phyloP scores from a whole-genome alignment of 164 flowering plant species.

The Magnolia sinica region DNA sequence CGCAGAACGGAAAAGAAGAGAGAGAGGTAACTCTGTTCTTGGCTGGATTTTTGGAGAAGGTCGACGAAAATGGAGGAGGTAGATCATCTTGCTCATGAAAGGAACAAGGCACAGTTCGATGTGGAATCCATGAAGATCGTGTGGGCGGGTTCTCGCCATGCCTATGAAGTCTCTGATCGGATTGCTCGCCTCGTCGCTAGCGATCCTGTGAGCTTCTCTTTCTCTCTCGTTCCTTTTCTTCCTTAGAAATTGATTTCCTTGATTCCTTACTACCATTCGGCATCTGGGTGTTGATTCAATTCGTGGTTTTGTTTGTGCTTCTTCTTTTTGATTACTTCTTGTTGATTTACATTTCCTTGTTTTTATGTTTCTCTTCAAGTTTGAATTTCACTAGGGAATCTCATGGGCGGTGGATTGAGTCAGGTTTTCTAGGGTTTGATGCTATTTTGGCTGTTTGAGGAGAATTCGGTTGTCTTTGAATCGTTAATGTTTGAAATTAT shows the following conservation, averaged over 20 bases:
- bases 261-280: background rate
- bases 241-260: background rate
- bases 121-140: constrained; percentile 90
- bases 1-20: background rate
- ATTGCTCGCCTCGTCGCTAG: constrained; percentile 80
- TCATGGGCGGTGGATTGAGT: background rate
- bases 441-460: too few species aligned
- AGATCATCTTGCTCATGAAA: constrained; percentile 66
- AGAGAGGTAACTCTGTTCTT: background rate
- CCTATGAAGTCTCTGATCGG: constrained; percentile 66
- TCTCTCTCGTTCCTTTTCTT: too few species aligned
- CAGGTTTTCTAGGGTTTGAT: background rate
- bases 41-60: background rate
- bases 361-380: background rate
- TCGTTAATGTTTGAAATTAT: too few species aligned
- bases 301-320: background rate
- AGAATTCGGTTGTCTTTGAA: too few species aligned
- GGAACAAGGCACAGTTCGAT: constrained; percentile 73
- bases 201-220: constrained; percentile 58
- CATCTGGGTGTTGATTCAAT: background rate
- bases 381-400: background rate
- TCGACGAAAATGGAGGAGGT: constrained; percentile 43
- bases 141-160: constrained; percentile 91
- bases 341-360: background rate
- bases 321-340: background rate